Conservation (phyloP, 805 yeast species). For the Ogataea wickerhamii region DNA sequence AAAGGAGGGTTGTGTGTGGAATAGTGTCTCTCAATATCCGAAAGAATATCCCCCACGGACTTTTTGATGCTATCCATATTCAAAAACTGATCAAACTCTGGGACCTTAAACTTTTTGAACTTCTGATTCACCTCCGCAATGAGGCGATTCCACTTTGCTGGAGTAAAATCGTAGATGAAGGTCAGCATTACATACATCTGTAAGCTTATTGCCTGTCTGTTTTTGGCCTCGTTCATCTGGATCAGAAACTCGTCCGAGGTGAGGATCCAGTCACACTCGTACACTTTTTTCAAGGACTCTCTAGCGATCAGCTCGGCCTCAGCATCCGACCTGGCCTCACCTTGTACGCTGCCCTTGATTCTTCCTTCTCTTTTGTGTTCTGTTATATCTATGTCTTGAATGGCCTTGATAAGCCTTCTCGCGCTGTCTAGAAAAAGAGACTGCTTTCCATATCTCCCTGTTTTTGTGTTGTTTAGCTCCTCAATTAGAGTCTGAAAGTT, state of each 20-base stretch:
- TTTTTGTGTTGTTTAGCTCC: slow-evolving; percentile 14
- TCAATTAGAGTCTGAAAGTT: slow-evolving; percentile 16
- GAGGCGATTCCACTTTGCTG: slow-evolving; percentile 19
- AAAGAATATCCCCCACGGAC: slow-evolving; percentile 14
- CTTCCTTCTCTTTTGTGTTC: slow-evolving; percentile 4
- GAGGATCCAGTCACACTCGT: slow-evolving; percentile 30
- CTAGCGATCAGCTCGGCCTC: slow-evolving; percentile 9
- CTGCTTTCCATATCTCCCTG: slow-evolving; percentile 14
- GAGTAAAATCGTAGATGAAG: slow-evolving; percentile 18
- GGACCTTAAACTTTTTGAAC: slow-evolving; percentile 23
- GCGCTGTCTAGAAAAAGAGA: slow-evolving; percentile 13
- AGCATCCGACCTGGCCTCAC: slow-evolving; percentile 4
- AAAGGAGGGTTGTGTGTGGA: slow-evolving; percentile 11
- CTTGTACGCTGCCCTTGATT: slow-evolving; percentile 1
- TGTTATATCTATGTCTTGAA: slow-evolving; percentile 14
- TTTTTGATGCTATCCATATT: slow-evolving; percentile 12
- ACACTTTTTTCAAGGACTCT: slow-evolving; percentile 13
- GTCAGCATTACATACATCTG: slow-evolving; percentile 27
- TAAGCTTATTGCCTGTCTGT: slow-evolving; percentile 16
- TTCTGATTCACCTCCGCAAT: slow-evolving; percentile 16
- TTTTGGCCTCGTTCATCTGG: slow-evolving; percentile 18
- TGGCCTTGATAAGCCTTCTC: slow-evolving; percentile 9
- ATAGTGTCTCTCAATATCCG: slow-evolving; percentile 24
- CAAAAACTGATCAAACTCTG: slow-evolving; percentile 19
- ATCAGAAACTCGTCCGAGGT: slow-evolving; percentile 20